Percentiles rank a stretch among this genome's conserved stretches.
These are phyloP conservation scores for Penstemon barbatus DNA, from an alignment of 257 asterid species.

Conservation along the genomic window DNA sequence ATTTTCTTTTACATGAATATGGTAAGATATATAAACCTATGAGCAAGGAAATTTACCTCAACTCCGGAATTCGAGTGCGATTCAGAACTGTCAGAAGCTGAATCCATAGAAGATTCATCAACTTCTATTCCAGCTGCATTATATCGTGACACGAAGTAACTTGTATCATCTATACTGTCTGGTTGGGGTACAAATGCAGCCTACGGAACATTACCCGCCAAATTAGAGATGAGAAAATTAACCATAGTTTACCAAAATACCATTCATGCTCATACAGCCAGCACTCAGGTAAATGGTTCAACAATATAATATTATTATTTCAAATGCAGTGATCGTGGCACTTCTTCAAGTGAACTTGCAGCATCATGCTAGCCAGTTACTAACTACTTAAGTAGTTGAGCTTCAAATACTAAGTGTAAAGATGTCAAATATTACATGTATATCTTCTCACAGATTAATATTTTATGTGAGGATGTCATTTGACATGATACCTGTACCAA, in stretches of 20 bases:
- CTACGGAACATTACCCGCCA: slow-evolving; percentile 42
- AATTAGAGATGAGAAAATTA: slow-evolving; percentile 22
- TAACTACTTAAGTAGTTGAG: slow-evolving; percentile 14
- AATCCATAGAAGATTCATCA: slow-evolving; percentile 51
- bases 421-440: background rate
- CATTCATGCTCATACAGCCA: slow-evolving; percentile 11
- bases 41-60: slow-evolving; percentile 48
- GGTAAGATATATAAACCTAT: background rate
- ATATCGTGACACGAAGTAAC: slow-evolving; percentile 83
- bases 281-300: slow-evolving; percentile 10
- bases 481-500: background rate
- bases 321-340: slow-evolving; percentile 1
- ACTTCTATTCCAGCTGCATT: slow-evolving; percentile 50
- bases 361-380: slow-evolving; percentile 10
- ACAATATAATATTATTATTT: slow-evolving; percentile 8
- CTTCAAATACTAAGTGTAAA: slow-evolving; percentile 17
- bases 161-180: slow-evolving; percentile 82
- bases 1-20: slow-evolving; percentile 2
- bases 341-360: background rate
- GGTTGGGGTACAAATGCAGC: slow-evolving; percentile 95
- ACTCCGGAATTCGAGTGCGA: slow-evolving; percentile 47
- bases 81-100: slow-evolving; percentile 66
- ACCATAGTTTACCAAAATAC: background rate
- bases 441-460: background rate
- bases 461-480: slow-evolving; percentile 1